Conservation (phyloP, 306 rosid species). For the Nissolia schottii region DNA sequence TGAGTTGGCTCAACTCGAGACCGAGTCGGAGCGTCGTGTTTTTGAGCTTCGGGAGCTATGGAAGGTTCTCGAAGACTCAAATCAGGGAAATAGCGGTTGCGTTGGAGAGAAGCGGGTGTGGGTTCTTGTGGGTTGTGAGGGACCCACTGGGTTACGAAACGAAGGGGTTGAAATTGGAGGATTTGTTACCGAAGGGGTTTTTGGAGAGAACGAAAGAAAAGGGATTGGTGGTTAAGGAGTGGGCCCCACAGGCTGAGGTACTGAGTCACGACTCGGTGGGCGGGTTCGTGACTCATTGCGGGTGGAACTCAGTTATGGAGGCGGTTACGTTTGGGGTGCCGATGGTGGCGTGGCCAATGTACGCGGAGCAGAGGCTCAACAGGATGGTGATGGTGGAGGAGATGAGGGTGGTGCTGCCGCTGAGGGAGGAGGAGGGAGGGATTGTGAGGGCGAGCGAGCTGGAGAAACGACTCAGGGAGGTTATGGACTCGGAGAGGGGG, state of each 20-base stretch:
- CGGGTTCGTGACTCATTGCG: conserved; percentile 38
- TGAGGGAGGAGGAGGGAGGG: conserved; percentile 29
- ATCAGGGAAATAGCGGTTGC: conserved; percentile 41
- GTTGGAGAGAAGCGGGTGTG: conserved; percentile 38
- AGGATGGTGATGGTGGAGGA: conserved; percentile 43
- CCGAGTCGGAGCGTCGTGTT: conserved; percentile 45
- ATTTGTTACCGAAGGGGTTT: conserved; percentile 46
- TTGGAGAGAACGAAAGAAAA: conserved; percentile 26
- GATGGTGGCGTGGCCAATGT: conserved; percentile 40
- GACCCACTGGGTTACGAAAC: conserved; percentile 18
- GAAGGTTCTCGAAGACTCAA: conserved; percentile 37
- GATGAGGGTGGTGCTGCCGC: conserved; percentile 32
- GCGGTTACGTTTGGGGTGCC: conserved; percentile 15
- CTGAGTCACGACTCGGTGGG: conserved; percentile 33
- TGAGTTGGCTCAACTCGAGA: conserved; percentile 46
- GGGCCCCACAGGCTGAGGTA: conserved; percentile 52
- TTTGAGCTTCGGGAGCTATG: conserved; percentile 55
- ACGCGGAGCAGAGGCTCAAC: conserved; percentile 32
- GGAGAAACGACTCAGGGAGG: conserved; percentile 23
- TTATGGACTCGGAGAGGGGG: conserved; percentile 13
- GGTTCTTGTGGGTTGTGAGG: conserved; percentile 54
- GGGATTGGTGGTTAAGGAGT: conserved; percentile 22
- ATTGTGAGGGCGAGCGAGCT: conserved; percentile 36
- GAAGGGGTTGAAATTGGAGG: conserved; percentile 14
- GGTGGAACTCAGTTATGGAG: conserved; percentile 39